These are phyloP conservation scores for Rhodamnia rubescens DNA, from an alignment of 345 rosid species.

Conservation along the genomic window DNA sequence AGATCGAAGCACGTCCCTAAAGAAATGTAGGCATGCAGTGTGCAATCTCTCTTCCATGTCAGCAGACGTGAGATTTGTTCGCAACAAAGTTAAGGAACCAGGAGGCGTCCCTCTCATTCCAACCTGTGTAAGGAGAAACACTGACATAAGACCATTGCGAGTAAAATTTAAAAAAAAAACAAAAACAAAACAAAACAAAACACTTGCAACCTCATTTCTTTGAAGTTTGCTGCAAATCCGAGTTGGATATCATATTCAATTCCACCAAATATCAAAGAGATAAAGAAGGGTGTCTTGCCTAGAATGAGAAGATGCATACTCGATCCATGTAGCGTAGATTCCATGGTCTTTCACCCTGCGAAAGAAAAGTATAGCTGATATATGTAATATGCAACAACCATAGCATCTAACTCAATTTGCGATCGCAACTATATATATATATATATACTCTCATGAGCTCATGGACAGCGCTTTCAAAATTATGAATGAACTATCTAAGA, in stretches of 20 bases:
- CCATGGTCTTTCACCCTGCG: conserved; percentile 37
- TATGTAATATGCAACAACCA: background rate
- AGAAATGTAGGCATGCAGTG: background rate
- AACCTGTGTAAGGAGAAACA: background rate
- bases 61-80: background rate
- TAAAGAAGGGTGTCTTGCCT: conserved; percentile 2
- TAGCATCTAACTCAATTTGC: background rate
- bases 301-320: conserved; percentile 16
- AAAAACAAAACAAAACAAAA: too few relatives aligned
- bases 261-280: background rate
- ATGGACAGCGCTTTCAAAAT: background rate
- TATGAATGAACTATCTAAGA: background rate
- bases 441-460: background rate
- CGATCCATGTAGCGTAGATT: conserved; percentile 36
- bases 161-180: too few relatives aligned
- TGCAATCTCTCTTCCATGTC: background rate
- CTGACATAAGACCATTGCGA: background rate
- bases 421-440: background rate
- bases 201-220: background rate
- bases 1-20: background rate
- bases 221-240: background rate
- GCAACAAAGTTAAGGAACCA: background rate
- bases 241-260: background rate
- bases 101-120: background rate
- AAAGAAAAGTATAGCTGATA: background rate